phyloP scores from a whole-genome alignment of 73 alveolate genomes.

The Paramecium primaurelia region DNA sequence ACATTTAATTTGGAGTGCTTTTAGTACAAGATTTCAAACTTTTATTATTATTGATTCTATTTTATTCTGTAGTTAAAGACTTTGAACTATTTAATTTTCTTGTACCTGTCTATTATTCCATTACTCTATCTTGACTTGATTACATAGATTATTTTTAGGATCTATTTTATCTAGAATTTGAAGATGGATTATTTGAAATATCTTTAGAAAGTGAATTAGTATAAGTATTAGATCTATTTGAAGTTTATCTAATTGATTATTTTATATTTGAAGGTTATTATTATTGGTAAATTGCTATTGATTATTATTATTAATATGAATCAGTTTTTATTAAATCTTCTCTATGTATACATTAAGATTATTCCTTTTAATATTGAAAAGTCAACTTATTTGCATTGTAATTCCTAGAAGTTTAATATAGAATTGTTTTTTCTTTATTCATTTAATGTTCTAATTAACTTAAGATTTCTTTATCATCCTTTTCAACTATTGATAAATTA shows the following conservation, averaged over 20 bases:
- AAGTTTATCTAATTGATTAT: neutral
- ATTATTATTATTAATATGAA: neutral
- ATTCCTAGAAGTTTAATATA: neutral
- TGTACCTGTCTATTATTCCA: neutral
- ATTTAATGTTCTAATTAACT: neutral
- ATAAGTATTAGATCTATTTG: constrained; percentile 8
- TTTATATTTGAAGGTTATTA: neutral
- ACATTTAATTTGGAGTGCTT: constrained; percentile 10
- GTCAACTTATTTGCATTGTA: neutral
- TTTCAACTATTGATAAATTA: neutral
- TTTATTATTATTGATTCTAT: neutral
- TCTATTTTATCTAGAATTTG: neutral
- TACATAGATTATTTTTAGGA: neutral
- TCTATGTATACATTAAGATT: neutral
- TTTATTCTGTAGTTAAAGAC: neutral
- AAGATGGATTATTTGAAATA: constrained; percentile 13
- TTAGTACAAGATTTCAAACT: neutral
- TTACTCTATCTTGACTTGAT: neutral
- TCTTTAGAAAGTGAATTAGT: neutral
- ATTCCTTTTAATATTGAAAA: neutral
- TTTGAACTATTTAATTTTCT: neutral
- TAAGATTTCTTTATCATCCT: neutral
- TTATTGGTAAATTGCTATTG: neutral
- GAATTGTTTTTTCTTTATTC: neutral
- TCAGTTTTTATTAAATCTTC: neutral